These are phyloP conservation scores for Geotrichum reessii DNA, from an alignment of 1,139 yeast genomes.

Conservation along the genomic window DNA sequence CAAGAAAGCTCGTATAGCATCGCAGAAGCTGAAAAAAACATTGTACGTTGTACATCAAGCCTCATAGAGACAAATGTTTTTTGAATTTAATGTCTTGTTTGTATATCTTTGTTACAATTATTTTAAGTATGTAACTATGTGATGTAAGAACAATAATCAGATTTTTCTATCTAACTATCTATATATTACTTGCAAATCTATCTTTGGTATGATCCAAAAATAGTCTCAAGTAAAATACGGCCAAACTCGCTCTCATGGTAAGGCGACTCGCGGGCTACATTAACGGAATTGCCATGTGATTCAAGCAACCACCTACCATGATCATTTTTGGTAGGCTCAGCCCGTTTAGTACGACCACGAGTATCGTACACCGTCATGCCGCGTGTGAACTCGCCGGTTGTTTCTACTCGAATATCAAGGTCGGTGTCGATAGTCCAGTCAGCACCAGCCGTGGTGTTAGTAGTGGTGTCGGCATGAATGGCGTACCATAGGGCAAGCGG, in stretches of 20 bases:
- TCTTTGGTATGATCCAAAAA: not conserved
- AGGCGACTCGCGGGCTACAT: constrained; percentile 29
- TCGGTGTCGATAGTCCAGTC: constrained; percentile 30
- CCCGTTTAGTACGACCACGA: constrained; percentile 33
- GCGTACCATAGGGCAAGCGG: constrained; percentile 40
- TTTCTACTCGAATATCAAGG: constrained; percentile 39
- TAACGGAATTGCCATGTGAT: constrained; percentile 30
- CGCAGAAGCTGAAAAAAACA: too few species aligned
- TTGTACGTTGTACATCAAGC: too few species aligned
- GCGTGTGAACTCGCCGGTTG: constrained; percentile 36
- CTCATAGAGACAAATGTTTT: too few species aligned
- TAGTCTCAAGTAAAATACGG: not conserved
- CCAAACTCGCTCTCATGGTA: not conserved
- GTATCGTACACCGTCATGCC: constrained; percentile 38
- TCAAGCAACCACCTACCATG: constrained; percentile 30
- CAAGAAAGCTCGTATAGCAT: too few species aligned
- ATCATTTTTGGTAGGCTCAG: constrained; percentile 25
- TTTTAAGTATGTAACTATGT: too few species aligned
- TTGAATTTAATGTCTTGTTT: too few species aligned
- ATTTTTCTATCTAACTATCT: too few species aligned
- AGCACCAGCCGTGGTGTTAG: constrained; percentile 1
- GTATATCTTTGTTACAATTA: too few species aligned
- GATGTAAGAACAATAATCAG: too few species aligned
- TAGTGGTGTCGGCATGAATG: constrained; percentile 15
- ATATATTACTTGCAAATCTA: too few species aligned